Evolutionary conservation across 2,329 filamentous ascomycete species (phyloP), one percentile per base, ranked within the genome.

Genomic region (Penicillium aurantiogriseum): DNA sequence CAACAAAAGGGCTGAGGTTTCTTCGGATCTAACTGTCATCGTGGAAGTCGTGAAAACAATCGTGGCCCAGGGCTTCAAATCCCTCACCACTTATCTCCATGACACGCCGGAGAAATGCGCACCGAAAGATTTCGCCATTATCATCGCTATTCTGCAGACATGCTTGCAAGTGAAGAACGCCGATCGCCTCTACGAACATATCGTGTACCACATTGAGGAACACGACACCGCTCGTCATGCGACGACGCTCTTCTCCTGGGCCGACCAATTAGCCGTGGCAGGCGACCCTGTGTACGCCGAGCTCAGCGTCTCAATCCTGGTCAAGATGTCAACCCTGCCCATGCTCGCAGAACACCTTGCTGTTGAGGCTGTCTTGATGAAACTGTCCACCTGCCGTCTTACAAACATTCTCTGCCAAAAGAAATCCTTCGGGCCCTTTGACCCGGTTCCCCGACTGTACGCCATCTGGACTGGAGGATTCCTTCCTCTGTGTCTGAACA

Each of bases 211-310:
- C 70, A 79, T 88, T 54, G 76, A 81, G n/a, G 81, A 83, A 59
- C 81, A 81, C 55, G 87, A 89, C 62, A 88, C 88, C 1, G 83
- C 91, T 45, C 89, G 93, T 67, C 89, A 92, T 59, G 92, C 92
- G 0, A 87, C 88, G 6, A 91, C 90, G 35, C 82, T 99, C 5
- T 97, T 93, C 75, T 96, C 92, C 0, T 99, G 94, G 94, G 86
- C 93, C 4, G 92, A 97, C 73, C 86, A 88, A 63, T 82, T 97
- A 25, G 84, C 88, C 0, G 83, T 88, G 36, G 84, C 88, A 56
- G 86, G 87, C 29, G 93, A 97, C 70, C 93, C 94, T 0, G 81
- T 97, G 31, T 97, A 97, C 73, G 94, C 92, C 62, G 92, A 97
- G 71, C 84, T 97, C n/a, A 90, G 90, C 67, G 83, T 96, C 40